These are phyloP conservation scores for Gryganskiella cystojenkinii DNA, from an alignment of 192 early-diverging fungal species.

Conservation along the genomic window DNA sequence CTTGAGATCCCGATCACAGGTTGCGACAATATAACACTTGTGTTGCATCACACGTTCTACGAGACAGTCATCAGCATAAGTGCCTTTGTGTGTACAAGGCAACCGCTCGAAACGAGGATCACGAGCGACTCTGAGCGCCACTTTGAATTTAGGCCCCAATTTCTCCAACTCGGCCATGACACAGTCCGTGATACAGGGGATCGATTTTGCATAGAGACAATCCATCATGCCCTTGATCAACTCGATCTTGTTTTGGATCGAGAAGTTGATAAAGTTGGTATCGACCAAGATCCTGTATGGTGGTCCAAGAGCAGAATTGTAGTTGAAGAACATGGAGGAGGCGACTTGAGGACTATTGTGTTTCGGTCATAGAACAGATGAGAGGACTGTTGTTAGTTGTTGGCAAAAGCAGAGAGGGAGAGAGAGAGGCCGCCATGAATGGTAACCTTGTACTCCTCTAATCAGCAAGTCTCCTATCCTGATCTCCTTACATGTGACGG, in stretches of 20 bases:
- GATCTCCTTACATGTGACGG: constrained; percentile 74
- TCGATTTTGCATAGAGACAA: constrained; percentile 97
- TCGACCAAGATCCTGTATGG: constrained; percentile 97
- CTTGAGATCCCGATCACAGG: constrained; percentile 97
- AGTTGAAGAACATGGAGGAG: constrained; percentile 96
- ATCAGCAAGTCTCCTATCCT: background rate
- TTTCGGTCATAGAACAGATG: too few species aligned
- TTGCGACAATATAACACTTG: constrained; percentile 98
- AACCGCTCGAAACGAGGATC: constrained; percentile 98
- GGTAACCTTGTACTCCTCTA: background rate
- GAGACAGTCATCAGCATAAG: constrained; percentile 99
- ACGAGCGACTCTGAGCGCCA: constrained; percentile 92
- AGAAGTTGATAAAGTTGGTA: constrained; percentile 99
- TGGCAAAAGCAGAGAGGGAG: background rate
- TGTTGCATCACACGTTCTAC: constrained; percentile 93
- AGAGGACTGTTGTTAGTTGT: background rate
- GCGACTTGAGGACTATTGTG: constrained; percentile 86
- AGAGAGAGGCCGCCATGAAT: background rate
- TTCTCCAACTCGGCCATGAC: constrained; percentile 99
- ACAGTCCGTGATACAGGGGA: constrained; percentile 98
- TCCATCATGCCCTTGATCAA: constrained; percentile 98
- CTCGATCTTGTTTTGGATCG: constrained; percentile 99
- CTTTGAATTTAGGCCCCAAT: constrained; percentile 93
- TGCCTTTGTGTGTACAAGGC: constrained; percentile 96
- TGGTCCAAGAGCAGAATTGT: constrained; percentile 94